Base-by-base conservation (phyloP, 2,329 filamentous ascomycete genomes). In the Allantophomopsis lycopodina region DNA sequence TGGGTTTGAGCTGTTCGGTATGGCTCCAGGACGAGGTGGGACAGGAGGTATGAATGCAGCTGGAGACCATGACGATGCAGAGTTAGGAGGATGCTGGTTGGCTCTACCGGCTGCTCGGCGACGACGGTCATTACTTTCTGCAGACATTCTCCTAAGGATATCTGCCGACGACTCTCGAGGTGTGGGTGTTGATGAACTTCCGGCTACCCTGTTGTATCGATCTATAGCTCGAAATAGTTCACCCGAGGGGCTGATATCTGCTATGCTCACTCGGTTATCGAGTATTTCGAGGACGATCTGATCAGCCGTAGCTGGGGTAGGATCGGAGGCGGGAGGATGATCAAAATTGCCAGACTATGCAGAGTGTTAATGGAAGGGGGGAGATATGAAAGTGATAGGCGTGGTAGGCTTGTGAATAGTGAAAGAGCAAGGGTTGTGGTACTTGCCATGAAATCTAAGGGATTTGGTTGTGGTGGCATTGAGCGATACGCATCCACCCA, bases 141-240 rank as follows among this genome's bases (percentile, higher is more conserved):
- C 20, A 30, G 36, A 30, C 28, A 38, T 38, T 14, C 20, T 36
- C 20, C 32, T 14, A 34, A 34, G 14, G n/a, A 17, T 14, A 15
- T 34, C 16, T 34, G n/a, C 32, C 14, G n/a, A 17, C 7, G 32
- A 34, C 7, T 17, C 32, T 15, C 32, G 14, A 14, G 32, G 5
- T 8, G 32, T 15, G 12, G 8, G 32, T 15, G 32, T 14, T 8
- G n/a, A 2, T 17, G 32, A 8, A 8, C 8, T 18, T 3, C 21
- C 42, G 43, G 47, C 48, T 45, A 56, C 44, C 23, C 51, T 50
- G 47, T 62, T 55, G 40, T 56, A 62, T 42, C 60, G 55, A 45
- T 61, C 61, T 59, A 66, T 59, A 38, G 59, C 57, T 47, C 60
- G 53, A 44, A 58, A 61, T 37, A 66, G 48, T 51, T 66, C 61